Evolutionary conservation across 2,329 filamentous ascomycete genomes (phyloP).

Genomic region (Pseudogymnoascus sp.): DNA sequence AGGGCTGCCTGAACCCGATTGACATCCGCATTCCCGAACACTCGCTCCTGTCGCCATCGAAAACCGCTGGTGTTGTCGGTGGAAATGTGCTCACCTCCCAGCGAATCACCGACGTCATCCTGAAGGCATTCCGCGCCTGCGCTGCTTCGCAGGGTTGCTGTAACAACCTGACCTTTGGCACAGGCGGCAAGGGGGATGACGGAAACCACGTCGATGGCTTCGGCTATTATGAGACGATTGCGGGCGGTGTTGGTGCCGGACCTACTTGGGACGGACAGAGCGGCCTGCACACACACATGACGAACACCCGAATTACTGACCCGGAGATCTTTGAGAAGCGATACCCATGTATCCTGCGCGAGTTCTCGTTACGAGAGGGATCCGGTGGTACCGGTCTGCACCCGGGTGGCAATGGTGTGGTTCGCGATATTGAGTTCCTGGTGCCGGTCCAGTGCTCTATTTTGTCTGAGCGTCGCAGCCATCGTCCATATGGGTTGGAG

Average conservation of each 20-base stretch:
- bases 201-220: constrained; percentile 59
- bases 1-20: constrained; percentile 70
- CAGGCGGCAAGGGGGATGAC: constrained; percentile 54
- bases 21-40: constrained; percentile 59
- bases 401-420: constrained; percentile 62
- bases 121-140: constrained; percentile 68
- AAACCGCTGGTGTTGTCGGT: constrained; percentile 67
- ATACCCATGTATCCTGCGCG: constrained; percentile 62
- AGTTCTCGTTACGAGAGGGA: constrained; percentile 55
- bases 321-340: constrained; percentile 68
- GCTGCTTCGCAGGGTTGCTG: constrained; percentile 70
- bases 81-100: constrained; percentile 73
- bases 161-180: constrained; percentile 77
- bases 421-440: constrained; percentile 71
- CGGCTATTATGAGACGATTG: constrained; percentile 79
- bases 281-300: constrained; percentile 78
- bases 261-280: constrained; percentile 62
- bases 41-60: constrained; percentile 63
- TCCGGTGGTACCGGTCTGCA: constrained; percentile 58
- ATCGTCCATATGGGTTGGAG: constrained; percentile 70
- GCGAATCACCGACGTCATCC: constrained; percentile 70
- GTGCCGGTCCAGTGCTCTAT: constrained; percentile 68
- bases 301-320: constrained; percentile 78
- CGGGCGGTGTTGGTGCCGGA: constrained; percentile 65
- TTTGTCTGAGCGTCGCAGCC: constrained; percentile 64